Evolutionary conservation across 1,284 basidiomycete species (phyloP).

Genomic region (Malassezia arunalokei): DNA sequence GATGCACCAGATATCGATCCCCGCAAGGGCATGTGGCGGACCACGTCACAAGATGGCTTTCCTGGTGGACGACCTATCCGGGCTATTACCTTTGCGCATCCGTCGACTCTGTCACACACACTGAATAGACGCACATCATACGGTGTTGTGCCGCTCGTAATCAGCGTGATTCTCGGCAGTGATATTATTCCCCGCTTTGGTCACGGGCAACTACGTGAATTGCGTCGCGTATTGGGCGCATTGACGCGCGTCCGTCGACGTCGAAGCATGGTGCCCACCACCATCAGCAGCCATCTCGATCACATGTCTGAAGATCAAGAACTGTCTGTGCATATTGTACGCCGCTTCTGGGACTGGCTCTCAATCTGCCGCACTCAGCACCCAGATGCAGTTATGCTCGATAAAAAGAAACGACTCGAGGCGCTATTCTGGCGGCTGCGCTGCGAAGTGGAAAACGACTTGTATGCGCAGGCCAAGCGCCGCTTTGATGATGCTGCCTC

Average conservation of each 20-base stretch:
- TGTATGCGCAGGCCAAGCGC: constrained; percentile 35
- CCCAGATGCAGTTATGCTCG: constrained; percentile 32
- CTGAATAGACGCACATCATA: constrained; percentile 26
- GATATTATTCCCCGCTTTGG: constrained; percentile 41
- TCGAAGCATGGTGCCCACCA: constrained; percentile 17
- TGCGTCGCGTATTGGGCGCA: constrained; percentile 42
- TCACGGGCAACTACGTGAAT: constrained; percentile 39
- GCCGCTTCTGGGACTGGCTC: constrained; percentile 38
- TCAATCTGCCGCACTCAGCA: constrained; percentile 20
- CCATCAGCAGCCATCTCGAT: not conserved
- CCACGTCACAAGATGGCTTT: constrained; percentile 27
- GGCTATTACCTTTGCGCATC: constrained; percentile 41
- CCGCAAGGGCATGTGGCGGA: constrained; percentile 30
- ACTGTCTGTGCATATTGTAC: constrained; percentile 31
- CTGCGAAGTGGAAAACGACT: constrained; percentile 39
- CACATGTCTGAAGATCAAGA: constrained; percentile 10
- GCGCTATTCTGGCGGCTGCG: constrained; percentile 37
- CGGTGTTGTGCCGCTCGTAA: constrained; percentile 36
- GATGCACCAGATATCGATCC: constrained; percentile 15
- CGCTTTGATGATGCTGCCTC: constrained; percentile 19
- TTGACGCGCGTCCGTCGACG: constrained; percentile 36
- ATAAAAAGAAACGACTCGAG: constrained; percentile 32
- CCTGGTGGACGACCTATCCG: constrained; percentile 32
- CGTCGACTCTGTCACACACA: constrained; percentile 35
- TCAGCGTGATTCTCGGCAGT: constrained; percentile 31